Percentiles rank a stretch among this genome's conserved stretches.
These are phyloP conservation scores for Fragilaria crotonensis DNA, from an alignment of 108 stramenopile genomes.

Conservation along the genomic window DNA sequence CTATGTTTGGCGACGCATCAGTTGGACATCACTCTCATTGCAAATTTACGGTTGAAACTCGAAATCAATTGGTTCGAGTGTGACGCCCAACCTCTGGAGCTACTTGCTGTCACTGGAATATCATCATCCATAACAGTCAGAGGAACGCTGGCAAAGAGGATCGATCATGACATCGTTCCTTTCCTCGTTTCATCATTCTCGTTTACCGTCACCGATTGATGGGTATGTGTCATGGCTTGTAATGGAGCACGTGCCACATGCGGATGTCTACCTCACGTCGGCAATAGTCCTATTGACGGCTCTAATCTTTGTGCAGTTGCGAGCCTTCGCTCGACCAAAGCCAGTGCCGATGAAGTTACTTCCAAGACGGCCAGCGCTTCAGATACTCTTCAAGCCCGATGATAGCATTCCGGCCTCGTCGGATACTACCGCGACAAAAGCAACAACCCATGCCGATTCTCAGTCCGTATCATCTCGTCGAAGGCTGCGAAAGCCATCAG, in stretches of 20 bases:
- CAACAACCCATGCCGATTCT: background rate
- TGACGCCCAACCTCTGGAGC: no score
- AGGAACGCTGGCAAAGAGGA: no score
- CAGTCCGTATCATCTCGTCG: background rate
- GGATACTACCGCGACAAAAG: constrained; percentile 1
- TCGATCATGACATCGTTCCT: background rate
- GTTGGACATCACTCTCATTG: no score
- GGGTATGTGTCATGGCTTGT: constrained; percentile 5
- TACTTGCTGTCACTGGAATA: no score
- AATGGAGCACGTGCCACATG: constrained; percentile 11
- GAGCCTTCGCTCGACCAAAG: constrained; percentile 52
- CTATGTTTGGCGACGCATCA: no score
- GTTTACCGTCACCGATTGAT: constrained; percentile 15
- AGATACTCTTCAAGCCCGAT: constrained; percentile 76
- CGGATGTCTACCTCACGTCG: constrained; percentile 11
- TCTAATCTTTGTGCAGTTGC: constrained; percentile 8
- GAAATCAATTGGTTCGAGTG: no score
- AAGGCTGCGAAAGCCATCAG: background rate
- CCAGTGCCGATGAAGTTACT: constrained; percentile 62
- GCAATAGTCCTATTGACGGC: background rate
- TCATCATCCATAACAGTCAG: no score
- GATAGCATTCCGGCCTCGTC: constrained; percentile 25
- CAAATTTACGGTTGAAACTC: no score
- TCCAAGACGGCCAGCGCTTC: constrained; percentile 59
- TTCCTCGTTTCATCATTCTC: background rate